Base-by-base conservation (phyloP, 352 stramenopile genomes). In the Pythium brachiatum region DNA sequence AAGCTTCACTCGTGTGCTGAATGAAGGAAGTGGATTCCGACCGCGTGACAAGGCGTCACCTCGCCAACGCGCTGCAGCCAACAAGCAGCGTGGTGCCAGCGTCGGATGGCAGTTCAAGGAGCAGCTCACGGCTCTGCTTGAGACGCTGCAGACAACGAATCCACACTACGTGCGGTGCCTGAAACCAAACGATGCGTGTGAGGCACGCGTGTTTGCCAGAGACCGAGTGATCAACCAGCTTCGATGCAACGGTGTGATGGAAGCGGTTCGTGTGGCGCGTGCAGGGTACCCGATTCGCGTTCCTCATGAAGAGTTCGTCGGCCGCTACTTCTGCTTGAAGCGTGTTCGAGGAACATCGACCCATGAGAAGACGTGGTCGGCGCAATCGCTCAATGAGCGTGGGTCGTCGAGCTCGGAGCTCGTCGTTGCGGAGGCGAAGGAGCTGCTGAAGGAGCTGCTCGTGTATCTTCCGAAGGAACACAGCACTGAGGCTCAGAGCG, bases 81-180 rank as follows among this genome's bases (percentile, higher is more conserved):
- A 76, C 64, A 92, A 91, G 63, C 73, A 90, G 34, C 83, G 80
- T 11, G 80, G 80, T 15, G 80, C 80, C 5, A 95, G 84, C 55
- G 86, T 95, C n/a, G 84, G 83, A 8, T 66, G 92, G 38, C 81
- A 92, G 61, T 97, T 97, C 66, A 92, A 94, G 68, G 81, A 88
- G 54, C 83, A 95, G 65, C 60, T 95, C 4, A 86, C 78, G 3
- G 79, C 78, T 5, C 69, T 94, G 56, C 59, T 94, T 13, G 83
- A 94, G 48, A 89, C 76, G 13, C 57, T 95, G 7, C 73, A 86
- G 34, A 65, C 81, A 31, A 93, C 85, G 0, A 88, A 86, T 21
- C 81, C 88, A 2, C 88, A 96, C 62, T 97, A 97, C 54, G 89
- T 97, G 26, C 82, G 90, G 26, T 97, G 89, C 39, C 66, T 97